These are phyloP conservation scores for Aspergillus diversus DNA, from an alignment of 495 filamentous ascomycete genomes.

Conservation along the genomic window DNA sequence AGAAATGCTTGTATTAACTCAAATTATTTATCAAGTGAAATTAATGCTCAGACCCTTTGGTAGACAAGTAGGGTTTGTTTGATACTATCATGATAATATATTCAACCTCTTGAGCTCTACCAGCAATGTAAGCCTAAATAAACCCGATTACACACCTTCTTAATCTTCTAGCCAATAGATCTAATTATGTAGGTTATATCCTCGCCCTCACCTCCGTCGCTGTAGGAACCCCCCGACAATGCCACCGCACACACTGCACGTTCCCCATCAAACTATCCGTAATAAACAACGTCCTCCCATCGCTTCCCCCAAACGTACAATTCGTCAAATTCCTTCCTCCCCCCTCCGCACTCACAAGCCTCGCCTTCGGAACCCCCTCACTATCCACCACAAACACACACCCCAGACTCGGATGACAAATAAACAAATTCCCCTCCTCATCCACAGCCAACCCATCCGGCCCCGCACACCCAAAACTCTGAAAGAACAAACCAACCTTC, in stretches of 20 bases:
- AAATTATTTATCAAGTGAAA: too few species aligned
- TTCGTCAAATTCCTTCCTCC: slow-evolving; percentile 32
- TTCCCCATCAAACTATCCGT: slow-evolving; percentile 32
- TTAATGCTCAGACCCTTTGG: too few species aligned
- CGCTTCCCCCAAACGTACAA: slow-evolving; percentile 32
- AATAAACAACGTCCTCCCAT: slow-evolving; percentile 31
- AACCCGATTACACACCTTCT: too few species aligned
- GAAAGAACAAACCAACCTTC: slow-evolving; percentile 32
- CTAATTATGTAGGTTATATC: background rate
- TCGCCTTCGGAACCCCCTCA: slow-evolving; percentile 28
- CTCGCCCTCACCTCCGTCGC: background rate
- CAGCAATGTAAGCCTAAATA: too few species aligned
- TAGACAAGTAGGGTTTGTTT: too few species aligned
- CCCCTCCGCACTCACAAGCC: slow-evolving; percentile 25
- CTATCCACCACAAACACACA: slow-evolving; percentile 31
- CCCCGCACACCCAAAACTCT: slow-evolving; percentile 31
- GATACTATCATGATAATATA: too few species aligned
- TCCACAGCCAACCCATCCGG: slow-evolving; percentile 34
- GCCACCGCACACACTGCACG: slow-evolving; percentile 28
- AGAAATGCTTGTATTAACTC: too few species aligned
- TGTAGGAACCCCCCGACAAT: slow-evolving; percentile 14
- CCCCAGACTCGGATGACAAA: slow-evolving; percentile 32
- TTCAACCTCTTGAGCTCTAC: too few species aligned
- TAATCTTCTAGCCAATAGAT: too few species aligned
- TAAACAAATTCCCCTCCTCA: slow-evolving; percentile 34